Evolutionary conservation across 768 basidiomycete species (phyloP), one percentile per base, ranked within the genome.

Genomic region (Solioccasus polychromus): DNA sequence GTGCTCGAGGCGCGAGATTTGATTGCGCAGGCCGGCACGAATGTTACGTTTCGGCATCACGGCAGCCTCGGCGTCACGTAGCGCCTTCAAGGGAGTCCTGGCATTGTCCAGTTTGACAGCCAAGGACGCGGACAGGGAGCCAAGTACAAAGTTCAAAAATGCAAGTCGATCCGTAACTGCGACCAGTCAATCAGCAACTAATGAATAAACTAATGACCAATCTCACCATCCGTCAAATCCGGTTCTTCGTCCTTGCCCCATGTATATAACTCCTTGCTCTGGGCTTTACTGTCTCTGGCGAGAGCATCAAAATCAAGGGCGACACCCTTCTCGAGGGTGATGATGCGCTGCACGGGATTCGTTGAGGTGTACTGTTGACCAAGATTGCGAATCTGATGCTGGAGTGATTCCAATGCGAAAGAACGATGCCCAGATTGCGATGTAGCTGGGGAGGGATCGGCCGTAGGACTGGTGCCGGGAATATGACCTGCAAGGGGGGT

Each of bases 211-310:
- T n/a, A n/a, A 35, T 37, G 9, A 40, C 28, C 47, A 26, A 47
- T 26, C 12, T 35, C 44, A 83, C 86, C 85, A 69, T 90, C 90
- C 57, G 79, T 89, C 62, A 92, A 49, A 70, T 92, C 90, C 17
- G 76, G 72, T 5, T 68, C 63, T 55, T 91, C 84, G 1, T 61
- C 57, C 61, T 91, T 88, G 11, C 90, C 89, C 89, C 89, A 92
- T 12, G 77, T 78, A 56, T 89, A 92, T 20, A 92, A 69, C 49
- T 92, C 91, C 66, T 91, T 92, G 74, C 87, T 88, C 60, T 83
- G 80, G 1, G 77, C 68, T 60, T 90, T 83, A 8, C 75, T 58
- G 56, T 89, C 82, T 52, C 84, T 78, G 3, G 81, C 71, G 24
- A 83, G 64, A 46, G 72, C 75, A 53, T 90, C 85, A 56, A 79